These are phyloP conservation scores for Sporothrix schenckii DNA, from an alignment of 2,329 filamentous ascomycete species.

Conservation along the genomic window DNA sequence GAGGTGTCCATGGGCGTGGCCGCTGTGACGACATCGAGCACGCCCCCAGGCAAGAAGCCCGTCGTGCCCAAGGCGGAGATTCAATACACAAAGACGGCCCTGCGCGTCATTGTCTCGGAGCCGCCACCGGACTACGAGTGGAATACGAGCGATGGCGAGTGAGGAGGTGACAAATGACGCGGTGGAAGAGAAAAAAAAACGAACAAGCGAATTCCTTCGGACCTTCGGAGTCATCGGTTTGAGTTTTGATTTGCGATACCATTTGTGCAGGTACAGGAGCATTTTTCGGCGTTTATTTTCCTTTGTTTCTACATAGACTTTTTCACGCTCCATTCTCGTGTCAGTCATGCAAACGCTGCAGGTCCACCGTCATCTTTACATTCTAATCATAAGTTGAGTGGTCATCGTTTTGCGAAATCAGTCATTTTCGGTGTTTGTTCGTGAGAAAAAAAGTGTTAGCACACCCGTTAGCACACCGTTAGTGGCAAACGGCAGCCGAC, in stretches of 20 bases:
- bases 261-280: not conserved
- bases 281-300: slow-evolving; percentile 16
- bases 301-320: not conserved
- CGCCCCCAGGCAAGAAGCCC: not conserved
- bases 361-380: no score
- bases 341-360: not conserved
- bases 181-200: no score
- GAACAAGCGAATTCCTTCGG: not conserved
- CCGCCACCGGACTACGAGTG: slow-evolving; percentile 25
- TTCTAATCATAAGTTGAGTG: no score
- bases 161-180: not conserved
- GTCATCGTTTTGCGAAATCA: no score
- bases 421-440: not conserved
- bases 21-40: not conserved
- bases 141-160: not conserved
- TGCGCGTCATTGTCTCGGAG: slow-evolving; percentile 21
- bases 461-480: not conserved
- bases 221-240: not conserved
- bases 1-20: slow-evolving; percentile 29
- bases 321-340: slow-evolving; percentile 1
- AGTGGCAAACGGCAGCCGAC: not conserved
- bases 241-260: slow-evolving; percentile 2
- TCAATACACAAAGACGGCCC: not conserved
- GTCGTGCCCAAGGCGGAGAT: not conserved
- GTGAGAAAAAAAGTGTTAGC: not conserved